phyloP scores from a whole-genome alignment of 352 stramenopile genomes.

The Pythium vanterpoolii region DNA sequence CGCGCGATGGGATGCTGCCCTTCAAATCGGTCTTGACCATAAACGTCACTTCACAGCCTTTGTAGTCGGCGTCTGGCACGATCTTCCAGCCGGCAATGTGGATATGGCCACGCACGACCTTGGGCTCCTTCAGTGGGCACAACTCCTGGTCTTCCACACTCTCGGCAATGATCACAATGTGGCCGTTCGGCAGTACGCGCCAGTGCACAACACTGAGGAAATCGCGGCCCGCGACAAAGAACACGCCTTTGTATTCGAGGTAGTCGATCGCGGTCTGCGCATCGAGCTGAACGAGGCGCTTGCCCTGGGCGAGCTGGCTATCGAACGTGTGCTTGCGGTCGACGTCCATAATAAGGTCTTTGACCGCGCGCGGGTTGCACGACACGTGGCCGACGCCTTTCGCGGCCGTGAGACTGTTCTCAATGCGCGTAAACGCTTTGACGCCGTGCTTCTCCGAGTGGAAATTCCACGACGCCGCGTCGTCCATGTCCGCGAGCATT shows the following conservation, averaged over 20 bases:
- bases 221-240: slow-evolving; percentile 67
- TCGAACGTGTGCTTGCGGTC: slow-evolving; percentile 49
- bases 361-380: slow-evolving; percentile 50
- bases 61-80: slow-evolving; percentile 51
- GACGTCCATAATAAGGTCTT: slow-evolving; percentile 47
- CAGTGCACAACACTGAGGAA: slow-evolving; percentile 69
- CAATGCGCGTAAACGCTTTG: slow-evolving; percentile 62
- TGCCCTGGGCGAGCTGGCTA: slow-evolving; percentile 42
- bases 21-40: slow-evolving; percentile 75
- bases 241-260: slow-evolving; percentile 68
- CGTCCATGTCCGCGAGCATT: slow-evolving; percentile 57
- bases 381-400: slow-evolving; percentile 51
- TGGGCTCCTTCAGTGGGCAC: slow-evolving; percentile 61
- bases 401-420: slow-evolving; percentile 51
- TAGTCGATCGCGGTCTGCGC: slow-evolving; percentile 68
- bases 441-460: slow-evolving; percentile 67
- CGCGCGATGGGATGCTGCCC: slow-evolving; percentile 60
- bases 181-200: slow-evolving; percentile 51
- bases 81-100: slow-evolving; percentile 67
- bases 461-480: slow-evolving; percentile 52
- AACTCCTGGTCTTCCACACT: slow-evolving; percentile 50
- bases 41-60: slow-evolving; percentile 51
- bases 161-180: slow-evolving; percentile 60
- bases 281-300: slow-evolving; percentile 43
- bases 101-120: slow-evolving; percentile 61